These are phyloP conservation scores for Epichloe uncinata DNA, from an alignment of 2,329 filamentous ascomycete species.

Conservation along the genomic window DNA sequence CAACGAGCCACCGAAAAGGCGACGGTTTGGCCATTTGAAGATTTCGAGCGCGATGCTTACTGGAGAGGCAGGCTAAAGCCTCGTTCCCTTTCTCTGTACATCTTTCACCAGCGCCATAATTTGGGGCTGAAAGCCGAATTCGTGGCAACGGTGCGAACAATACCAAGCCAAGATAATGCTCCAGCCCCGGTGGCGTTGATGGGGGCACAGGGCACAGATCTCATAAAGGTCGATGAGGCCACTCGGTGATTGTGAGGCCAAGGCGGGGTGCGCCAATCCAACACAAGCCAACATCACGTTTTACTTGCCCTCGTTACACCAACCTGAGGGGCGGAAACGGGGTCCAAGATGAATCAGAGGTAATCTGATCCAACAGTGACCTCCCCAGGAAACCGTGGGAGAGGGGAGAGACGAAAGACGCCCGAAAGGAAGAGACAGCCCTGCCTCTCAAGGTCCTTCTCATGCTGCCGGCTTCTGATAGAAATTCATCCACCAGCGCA, in stretches of 20 bases:
- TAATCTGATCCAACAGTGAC: background rate
- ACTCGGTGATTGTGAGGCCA: background rate
- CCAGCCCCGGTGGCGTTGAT: background rate
- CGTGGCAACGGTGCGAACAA: background rate
- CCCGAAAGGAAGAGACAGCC: no score
- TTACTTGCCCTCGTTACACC: no score
- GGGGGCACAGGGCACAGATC: background rate
- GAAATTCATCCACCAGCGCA: background rate
- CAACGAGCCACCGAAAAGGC: slow-evolving; percentile 46
- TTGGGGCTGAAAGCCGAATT: background rate
- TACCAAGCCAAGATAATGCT: background rate
- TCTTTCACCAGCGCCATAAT: background rate
- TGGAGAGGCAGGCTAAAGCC: no score
- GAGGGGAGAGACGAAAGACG: no score
- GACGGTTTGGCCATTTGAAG: slow-evolving; percentile 33
- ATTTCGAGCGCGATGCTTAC: background rate
- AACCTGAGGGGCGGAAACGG: background rate
- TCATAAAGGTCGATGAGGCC: background rate
- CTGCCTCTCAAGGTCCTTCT: no score
- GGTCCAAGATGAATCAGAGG: background rate
- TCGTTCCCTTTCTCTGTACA: no score
- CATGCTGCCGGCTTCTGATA: background rate
- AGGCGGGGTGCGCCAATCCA: background rate
- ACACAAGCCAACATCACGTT: background rate
- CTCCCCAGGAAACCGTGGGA: no score